Conservation (phyloP, 2,329 filamentous ascomycete species). For the Alternaria incomplexa region DNA sequence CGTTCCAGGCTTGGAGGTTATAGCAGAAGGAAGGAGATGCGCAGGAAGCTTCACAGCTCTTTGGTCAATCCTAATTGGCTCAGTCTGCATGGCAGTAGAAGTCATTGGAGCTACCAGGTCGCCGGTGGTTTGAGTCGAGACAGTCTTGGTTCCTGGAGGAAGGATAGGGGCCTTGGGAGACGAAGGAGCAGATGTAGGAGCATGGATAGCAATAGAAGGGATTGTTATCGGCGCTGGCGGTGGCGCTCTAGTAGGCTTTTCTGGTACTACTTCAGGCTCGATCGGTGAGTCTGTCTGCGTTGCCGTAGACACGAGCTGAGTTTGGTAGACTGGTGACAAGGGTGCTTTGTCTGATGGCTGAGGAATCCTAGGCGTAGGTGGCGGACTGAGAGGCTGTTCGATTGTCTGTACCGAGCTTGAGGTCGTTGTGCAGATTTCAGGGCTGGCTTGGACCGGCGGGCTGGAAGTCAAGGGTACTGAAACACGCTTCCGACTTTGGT, state of each 20-base stretch:
- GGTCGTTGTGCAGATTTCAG: conserved; percentile 59
- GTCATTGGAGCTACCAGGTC: conserved; percentile 54
- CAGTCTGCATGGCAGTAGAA: conserved; percentile 78
- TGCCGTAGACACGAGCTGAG: conserved; percentile 60
- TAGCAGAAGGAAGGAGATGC: conserved; percentile 79
- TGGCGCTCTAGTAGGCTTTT: conserved; percentile 32
- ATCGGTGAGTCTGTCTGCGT: conserved; percentile 64
- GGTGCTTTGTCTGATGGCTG: conserved; percentile 53
- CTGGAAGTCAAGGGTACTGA: conserved; percentile 40
- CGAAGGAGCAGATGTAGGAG: conserved; percentile 81
- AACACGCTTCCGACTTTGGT: conserved; percentile 74
- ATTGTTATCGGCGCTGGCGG: conserved; percentile 59
- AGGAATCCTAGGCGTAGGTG: conserved; percentile 65
- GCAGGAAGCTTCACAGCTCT: conserved; percentile 75
- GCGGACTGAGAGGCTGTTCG: conserved; percentile 68
- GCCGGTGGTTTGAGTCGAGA: conserved; percentile 77
- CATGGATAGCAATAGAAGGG: conserved; percentile 89
- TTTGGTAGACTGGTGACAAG: conserved; percentile 39
- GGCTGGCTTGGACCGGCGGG: conserved; percentile 17
- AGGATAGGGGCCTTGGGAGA: conserved; percentile 77
- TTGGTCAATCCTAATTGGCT: conserved; percentile 85
- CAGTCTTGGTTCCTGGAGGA: conserved; percentile 80
- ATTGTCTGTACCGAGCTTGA: conserved; percentile 69
- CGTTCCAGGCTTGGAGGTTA: conserved; percentile 61
- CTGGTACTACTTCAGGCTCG: conserved; percentile 37